phyloP scores from a whole-genome alignment of 1,284 basidiomycete species.

The Moesziomyces sp. region DNA sequence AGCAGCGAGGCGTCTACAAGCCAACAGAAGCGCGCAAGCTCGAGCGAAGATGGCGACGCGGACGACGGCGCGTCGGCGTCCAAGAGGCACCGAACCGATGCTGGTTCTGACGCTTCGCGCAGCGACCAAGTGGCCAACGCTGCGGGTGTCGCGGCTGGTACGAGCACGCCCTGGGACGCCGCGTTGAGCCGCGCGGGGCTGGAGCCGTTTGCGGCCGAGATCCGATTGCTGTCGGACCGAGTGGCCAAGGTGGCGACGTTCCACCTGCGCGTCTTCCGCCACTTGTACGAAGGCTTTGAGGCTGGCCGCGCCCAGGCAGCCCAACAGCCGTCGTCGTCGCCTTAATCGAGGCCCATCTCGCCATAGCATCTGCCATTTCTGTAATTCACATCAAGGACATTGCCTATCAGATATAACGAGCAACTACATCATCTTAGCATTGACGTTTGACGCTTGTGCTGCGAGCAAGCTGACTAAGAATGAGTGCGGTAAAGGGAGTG shows the following conservation, averaged over 20 bases:
- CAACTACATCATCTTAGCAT: too few relatives aligned
- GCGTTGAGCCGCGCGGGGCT: conserved; percentile 47
- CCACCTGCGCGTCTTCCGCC: conserved; percentile 55
- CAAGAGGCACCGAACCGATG: conserved; percentile 20
- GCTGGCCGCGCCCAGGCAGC: conserved; percentile 13
- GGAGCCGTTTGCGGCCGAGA: conserved; percentile 54
- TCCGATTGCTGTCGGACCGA: conserved; percentile 51
- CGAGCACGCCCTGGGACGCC: conserved; percentile 22
- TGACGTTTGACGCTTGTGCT: too few relatives aligned
- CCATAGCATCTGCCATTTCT: neutral
- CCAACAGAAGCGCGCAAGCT: conserved; percentile 17
- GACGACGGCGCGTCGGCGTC: neutral
- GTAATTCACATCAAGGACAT: too few relatives aligned
- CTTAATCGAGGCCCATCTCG: neutral
- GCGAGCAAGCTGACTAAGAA: too few relatives aligned
- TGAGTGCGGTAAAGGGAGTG: too few relatives aligned
- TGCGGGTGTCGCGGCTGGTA: neutral
- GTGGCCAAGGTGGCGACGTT: conserved; percentile 56
- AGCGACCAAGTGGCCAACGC: neutral
- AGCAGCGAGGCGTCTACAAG: neutral
- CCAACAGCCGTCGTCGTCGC: neutral
- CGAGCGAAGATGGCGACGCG: conserved; percentile 6
- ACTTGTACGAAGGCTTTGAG: conserved; percentile 49
- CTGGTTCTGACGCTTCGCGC: neutral
- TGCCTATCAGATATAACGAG: too few relatives aligned